A percentile compares a stretch with the other conserved stretches of the same genome.
These are phyloP conservation scores for Mucor velutinosus DNA, from an alignment of 371 early-diverging fungal species.

Conservation along the genomic window DNA sequence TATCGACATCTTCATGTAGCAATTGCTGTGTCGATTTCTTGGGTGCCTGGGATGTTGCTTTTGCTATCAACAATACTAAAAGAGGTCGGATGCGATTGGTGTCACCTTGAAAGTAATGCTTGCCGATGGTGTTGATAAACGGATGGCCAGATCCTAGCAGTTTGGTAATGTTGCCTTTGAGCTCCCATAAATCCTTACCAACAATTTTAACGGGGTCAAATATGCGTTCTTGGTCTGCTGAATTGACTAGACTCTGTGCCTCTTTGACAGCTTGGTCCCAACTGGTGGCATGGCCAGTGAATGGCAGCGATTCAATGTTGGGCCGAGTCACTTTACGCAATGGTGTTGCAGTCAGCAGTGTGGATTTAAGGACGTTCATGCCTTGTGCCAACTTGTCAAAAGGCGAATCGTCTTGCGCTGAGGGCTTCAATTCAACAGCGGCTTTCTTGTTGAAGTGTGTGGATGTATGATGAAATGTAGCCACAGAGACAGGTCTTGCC, in stretches of 20 bases:
- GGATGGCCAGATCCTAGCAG: constrained; percentile 87
- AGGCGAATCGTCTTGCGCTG: constrained; percentile 22
- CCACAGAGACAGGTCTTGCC: constrained; percentile 1
- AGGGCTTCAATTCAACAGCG: constrained; percentile 14
- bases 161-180: constrained; percentile 83
- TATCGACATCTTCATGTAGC: constrained; percentile 9
- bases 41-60: constrained; percentile 65
- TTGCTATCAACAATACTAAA: constrained; percentile 85
- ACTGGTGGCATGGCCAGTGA: constrained; percentile 41
- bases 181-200: constrained; percentile 78
- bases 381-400: constrained; percentile 42
- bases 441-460: constrained; percentile 47
- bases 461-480: constrained; percentile 67
- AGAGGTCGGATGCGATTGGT: constrained; percentile 95
- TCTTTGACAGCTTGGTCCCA: constrained; percentile 59
- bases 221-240: constrained; percentile 39
- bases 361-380: constrained; percentile 31
- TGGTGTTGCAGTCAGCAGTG: constrained; percentile 31
- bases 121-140: constrained; percentile 82
- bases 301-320: constrained; percentile 31
- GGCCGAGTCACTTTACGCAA: constrained; percentile 31
- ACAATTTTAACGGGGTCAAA: constrained; percentile 67
- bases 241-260: constrained; percentile 52
- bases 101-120: constrained; percentile 85
- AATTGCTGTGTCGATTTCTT: constrained; percentile 20